Conservation (phyloP, 352 stramenopile genomes). For the Pythium biforme region DNA sequence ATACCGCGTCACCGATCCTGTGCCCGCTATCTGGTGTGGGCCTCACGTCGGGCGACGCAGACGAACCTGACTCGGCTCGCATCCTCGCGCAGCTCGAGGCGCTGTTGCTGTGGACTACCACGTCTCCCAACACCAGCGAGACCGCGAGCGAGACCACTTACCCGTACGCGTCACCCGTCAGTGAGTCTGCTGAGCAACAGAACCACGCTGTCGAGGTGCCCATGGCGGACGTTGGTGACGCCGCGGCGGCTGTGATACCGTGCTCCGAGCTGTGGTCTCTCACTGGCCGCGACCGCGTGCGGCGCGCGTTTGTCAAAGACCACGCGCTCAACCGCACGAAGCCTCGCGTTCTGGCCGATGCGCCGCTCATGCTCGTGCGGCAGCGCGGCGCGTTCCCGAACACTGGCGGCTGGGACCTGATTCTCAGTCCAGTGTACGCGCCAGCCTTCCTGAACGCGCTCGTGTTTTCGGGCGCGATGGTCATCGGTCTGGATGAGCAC, state of each 20-base stretch:
- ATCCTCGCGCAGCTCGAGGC: constrained; percentile 56
- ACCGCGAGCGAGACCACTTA: constrained; percentile 20
- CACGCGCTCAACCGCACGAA: constrained; percentile 47
- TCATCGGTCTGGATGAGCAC: constrained; percentile 73
- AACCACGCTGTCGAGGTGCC: not conserved
- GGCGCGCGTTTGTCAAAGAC: constrained; percentile 44
- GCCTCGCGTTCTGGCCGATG: constrained; percentile 7
- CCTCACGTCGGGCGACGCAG: constrained; percentile 39
- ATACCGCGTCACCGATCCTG: constrained; percentile 32
- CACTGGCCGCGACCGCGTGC: constrained; percentile 36
- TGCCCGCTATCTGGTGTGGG: constrained; percentile 55
- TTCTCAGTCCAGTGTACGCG: constrained; percentile 44
- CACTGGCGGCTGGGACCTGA: constrained; percentile 67
- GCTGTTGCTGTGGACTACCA: constrained; percentile 58
- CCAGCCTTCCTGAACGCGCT: constrained; percentile 55
- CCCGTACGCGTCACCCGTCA: constrained; percentile 24
- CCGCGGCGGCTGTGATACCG: not conserved
- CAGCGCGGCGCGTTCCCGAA: constrained; percentile 41
- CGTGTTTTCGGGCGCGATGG: constrained; percentile 62
- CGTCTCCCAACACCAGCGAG: not conserved
- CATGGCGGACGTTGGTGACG: not conserved
- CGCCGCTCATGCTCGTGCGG: constrained; percentile 48
- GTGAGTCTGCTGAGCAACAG: not conserved
- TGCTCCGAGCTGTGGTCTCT: constrained; percentile 63
- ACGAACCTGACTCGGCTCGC: constrained; percentile 57